phyloP scores from a whole-genome alignment of 192 early-diverging fungal genomes.

The Backusella liffmaniae region DNA sequence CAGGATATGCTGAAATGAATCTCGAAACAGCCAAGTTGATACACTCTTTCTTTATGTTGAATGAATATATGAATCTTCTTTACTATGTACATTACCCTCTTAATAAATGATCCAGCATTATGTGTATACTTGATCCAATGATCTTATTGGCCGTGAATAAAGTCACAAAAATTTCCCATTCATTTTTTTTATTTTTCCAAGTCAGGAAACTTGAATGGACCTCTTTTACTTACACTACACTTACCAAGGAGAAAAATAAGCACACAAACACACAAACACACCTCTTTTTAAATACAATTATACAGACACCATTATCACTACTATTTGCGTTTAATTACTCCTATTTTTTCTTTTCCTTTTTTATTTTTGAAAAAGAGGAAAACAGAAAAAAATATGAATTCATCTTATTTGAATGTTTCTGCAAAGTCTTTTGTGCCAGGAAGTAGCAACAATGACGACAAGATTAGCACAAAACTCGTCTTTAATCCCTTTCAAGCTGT shows the following conservation, averaged over 20 bases:
- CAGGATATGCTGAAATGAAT: too few relatives aligned
- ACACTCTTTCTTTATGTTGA: too few relatives aligned
- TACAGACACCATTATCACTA: neutral
- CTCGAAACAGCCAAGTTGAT: too few relatives aligned
- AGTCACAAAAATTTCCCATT: neutral
- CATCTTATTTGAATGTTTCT: neutral
- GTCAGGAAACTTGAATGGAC: neutral
- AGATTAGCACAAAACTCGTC: neutral
- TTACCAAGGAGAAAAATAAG: neutral
- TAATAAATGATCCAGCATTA: too few relatives aligned
- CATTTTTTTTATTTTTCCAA: neutral
- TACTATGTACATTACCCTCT: too few relatives aligned
- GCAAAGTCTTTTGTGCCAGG: conserved; percentile 3
- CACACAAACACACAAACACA: neutral
- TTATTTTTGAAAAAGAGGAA: neutral
- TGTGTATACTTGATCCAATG: too few relatives aligned
- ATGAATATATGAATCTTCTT: too few relatives aligned
- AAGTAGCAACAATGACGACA: neutral
- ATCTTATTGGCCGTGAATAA: neutral
- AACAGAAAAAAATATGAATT: neutral
- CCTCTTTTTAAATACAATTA: neutral
- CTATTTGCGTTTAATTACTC: neutral
- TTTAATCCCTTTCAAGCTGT: neutral
- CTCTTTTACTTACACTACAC: neutral
- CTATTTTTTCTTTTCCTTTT: neutral